These are phyloP conservation scores for Cladophialophora immunda DNA, from an alignment of 2,329 filamentous ascomycete species.

Conservation along the genomic window DNA sequence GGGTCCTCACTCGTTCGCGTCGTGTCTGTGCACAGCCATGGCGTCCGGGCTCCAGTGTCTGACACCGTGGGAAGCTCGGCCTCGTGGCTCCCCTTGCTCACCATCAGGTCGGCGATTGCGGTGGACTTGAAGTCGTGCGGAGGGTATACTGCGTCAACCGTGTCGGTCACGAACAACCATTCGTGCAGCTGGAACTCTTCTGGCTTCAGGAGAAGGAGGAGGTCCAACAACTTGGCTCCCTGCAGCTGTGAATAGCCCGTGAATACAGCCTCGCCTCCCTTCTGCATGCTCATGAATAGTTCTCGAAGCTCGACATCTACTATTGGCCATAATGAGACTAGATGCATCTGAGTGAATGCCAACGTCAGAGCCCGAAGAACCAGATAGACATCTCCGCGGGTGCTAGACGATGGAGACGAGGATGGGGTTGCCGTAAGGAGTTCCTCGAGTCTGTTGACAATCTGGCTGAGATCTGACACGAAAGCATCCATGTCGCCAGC, in stretches of 20 bases:
- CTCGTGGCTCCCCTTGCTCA: slow-evolving; percentile 24
- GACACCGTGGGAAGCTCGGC: slow-evolving; percentile 31
- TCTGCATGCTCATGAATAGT: slow-evolving; percentile 72
- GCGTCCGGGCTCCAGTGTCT: slow-evolving; percentile 47
- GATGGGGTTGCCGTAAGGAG: slow-evolving; percentile 82
- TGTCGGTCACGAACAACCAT: slow-evolving; percentile 97
- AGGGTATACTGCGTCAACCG: slow-evolving; percentile 92
- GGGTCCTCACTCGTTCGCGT: slow-evolving; percentile 70
- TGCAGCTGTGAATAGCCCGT: slow-evolving; percentile 81
- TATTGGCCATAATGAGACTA: slow-evolving; percentile 88
- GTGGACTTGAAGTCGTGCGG: slow-evolving; percentile 73
- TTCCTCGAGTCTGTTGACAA: slow-evolving; percentile 87
- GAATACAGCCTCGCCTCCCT: slow-evolving; percentile 77
- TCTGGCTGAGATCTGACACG: slow-evolving; percentile 73
- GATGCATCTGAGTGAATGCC: slow-evolving; percentile 78
- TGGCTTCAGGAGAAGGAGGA: slow-evolving; percentile 83
- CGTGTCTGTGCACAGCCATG: slow-evolving; percentile 55
- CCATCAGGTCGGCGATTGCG: slow-evolving; percentile 73
- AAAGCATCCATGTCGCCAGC: slow-evolving; percentile 81
- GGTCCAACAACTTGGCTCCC: slow-evolving; percentile 90
- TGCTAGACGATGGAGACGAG: slow-evolving; percentile 90
- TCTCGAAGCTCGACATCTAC: slow-evolving; percentile 86
- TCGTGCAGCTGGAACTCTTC: slow-evolving; percentile 99
- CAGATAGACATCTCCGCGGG: slow-evolving; percentile 88
- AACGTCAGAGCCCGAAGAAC: slow-evolving; percentile 83